These are phyloP conservation scores for Bryopsis sp. DNA, from an alignment of 139 green algal species.

Conservation along the genomic window DNA sequence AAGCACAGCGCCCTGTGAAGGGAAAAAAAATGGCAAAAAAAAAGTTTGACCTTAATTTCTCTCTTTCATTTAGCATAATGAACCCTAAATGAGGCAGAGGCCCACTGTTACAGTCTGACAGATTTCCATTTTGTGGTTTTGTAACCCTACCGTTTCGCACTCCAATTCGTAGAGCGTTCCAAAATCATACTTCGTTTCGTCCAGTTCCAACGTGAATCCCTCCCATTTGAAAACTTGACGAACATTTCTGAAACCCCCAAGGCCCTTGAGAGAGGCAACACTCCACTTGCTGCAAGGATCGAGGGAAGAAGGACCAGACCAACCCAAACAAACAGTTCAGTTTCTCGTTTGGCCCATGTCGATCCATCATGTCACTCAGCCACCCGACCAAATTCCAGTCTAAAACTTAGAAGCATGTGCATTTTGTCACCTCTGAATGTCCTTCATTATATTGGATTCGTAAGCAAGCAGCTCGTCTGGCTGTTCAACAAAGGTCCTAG, in stretches of 20 bases:
- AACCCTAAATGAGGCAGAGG: no score
- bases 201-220: conserved; percentile 75
- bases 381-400: no score
- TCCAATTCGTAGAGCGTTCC: conserved; percentile 86
- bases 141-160: conserved; percentile 64
- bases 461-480: conserved; percentile 48
- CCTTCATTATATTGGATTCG: conserved; percentile 32
- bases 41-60: no score
- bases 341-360: conserved; percentile 16
- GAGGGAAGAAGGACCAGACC: neutral
- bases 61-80: no score
- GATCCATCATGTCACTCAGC: neutral
- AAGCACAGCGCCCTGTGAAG: no score
- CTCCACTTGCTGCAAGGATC: conserved; percentile 28
- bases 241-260: conserved; percentile 88
- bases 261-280: conserved; percentile 45
- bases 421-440: neutral
- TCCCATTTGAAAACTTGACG: conserved; percentile 67
- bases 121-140: neutral
- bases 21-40: no score
- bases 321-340: conserved; percentile 2
- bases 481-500: conserved; percentile 42
- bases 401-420: no score
- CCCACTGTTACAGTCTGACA: neutral
- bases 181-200: conserved; percentile 77